A percentile compares a stretch with the other conserved stretches of the same genome.
These are phyloP conservation scores for Lasiosphaeria hispida DNA, from an alignment of 495 filamentous ascomycete species.

Conservation along the genomic window DNA sequence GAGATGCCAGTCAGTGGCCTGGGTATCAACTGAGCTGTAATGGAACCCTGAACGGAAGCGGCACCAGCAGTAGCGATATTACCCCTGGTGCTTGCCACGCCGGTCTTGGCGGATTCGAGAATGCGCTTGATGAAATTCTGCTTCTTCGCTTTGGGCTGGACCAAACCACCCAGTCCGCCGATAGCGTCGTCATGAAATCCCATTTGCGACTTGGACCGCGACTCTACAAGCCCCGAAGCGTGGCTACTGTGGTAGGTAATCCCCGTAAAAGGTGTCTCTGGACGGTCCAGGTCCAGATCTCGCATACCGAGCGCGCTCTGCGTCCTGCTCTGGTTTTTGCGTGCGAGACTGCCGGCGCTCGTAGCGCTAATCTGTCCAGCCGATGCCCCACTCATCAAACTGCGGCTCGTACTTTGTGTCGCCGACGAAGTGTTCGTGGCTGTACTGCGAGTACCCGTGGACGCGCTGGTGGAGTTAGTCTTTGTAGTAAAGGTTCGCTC, in stretches of 20 bases:
- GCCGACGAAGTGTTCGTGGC: constrained; percentile 69
- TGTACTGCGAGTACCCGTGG: constrained; percentile 62
- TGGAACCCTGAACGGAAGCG: constrained; percentile 32
- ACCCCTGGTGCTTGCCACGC: constrained; percentile 82
- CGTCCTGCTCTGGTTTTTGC: constrained; percentile 57
- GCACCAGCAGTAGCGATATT: constrained; percentile 69
- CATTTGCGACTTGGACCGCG: constrained; percentile 47
- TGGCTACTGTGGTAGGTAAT: constrained; percentile 84
- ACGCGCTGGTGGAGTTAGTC: constrained; percentile 73
- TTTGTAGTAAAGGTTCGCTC: constrained; percentile 82
- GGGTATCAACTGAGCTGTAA: constrained; percentile 20
- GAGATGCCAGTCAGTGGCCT: constrained; percentile 6
- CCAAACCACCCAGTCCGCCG: constrained; percentile 51
- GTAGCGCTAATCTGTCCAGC: constrained; percentile 91
- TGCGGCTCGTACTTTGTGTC: constrained; percentile 75
- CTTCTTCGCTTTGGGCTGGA: constrained; percentile 87
- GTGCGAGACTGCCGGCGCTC: constrained; percentile 86
- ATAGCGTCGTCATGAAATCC: constrained; percentile 48
- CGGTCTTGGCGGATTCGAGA: constrained; percentile 89
- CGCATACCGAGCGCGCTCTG: constrained; percentile 54
- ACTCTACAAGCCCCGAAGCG: constrained; percentile 52
- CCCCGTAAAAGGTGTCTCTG: constrained; percentile 71
- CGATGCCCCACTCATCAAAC: constrained; percentile 88
- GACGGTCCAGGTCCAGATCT: constrained; percentile 52
- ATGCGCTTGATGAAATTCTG: constrained; percentile 96